phyloP scores from a whole-genome alignment of 768 basidiomycete species.

The Tephrocybe rancida region DNA sequence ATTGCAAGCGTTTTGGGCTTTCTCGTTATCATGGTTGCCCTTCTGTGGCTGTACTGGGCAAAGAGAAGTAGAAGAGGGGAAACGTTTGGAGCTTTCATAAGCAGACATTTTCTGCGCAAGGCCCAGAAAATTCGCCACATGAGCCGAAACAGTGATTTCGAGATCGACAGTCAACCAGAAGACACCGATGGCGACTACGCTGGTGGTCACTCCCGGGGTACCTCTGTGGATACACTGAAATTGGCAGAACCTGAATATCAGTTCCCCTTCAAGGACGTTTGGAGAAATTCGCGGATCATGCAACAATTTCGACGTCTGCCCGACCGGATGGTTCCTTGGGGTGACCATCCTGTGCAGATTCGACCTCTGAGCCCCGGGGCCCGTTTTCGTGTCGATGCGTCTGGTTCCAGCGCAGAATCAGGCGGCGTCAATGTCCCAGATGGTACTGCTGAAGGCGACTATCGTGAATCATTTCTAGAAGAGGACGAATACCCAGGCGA shows the following conservation, averaged over 20 bases:
- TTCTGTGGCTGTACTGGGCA: slow-evolving; percentile 3
- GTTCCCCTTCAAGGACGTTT: slow-evolving; percentile 6
- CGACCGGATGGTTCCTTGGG: slow-evolving; percentile 18
- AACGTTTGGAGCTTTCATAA: neutral
- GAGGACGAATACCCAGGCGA: slow-evolving; percentile 14
- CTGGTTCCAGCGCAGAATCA: slow-evolving; percentile 16
- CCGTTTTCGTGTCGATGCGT: slow-evolving; percentile 21
- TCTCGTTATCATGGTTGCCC: neutral
- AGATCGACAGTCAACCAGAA: slow-evolving; percentile 17
- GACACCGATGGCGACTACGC: neutral
- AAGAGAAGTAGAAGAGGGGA: neutral
- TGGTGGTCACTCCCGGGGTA: neutral
- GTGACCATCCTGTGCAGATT: slow-evolving; percentile 14
- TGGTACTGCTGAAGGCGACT: slow-evolving; percentile 4
- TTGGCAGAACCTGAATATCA: neutral
- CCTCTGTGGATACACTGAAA: neutral
- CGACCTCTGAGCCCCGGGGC: slow-evolving; percentile 6
- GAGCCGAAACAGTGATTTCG: slow-evolving; percentile 7
- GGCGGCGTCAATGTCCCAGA: slow-evolving; percentile 2
- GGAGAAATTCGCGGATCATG: slow-evolving; percentile 15
- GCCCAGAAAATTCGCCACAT: slow-evolving; percentile 11
- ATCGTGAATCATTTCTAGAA: slow-evolving; percentile 19
- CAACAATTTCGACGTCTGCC: slow-evolving; percentile 17
- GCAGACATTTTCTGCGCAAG: neutral
- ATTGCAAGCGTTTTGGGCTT: slow-evolving; percentile 8